Evolutionary conservation across 2,329 filamentous ascomycete genomes (phyloP).

Genomic region (Chaetomium sp.): DNA sequence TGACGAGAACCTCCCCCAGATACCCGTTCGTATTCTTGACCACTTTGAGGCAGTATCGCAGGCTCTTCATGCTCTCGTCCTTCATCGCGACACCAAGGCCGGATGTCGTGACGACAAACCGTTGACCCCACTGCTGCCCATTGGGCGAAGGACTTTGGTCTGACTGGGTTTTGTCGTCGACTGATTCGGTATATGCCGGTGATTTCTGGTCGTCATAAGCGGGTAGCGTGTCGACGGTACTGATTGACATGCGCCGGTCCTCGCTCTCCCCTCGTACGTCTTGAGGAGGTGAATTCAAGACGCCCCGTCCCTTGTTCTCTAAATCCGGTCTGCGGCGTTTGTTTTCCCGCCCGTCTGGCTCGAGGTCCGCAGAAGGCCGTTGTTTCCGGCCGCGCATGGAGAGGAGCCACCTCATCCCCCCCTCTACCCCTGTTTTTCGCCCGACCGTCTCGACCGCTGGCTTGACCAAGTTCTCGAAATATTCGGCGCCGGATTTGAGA

Average conservation of each 20-base stretch:
- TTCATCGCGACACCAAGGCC: constrained; percentile 88
- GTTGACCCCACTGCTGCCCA: constrained; percentile 61
- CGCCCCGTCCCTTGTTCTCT: constrained; percentile 5
- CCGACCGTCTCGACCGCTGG: constrained; percentile 81
- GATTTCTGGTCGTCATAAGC: constrained; percentile 76
- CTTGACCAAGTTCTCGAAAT: constrained; percentile 81
- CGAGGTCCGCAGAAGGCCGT: constrained; percentile 41
- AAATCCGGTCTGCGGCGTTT: constrained; percentile 47
- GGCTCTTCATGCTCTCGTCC: constrained; percentile 73
- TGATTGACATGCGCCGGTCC: constrained; percentile 57
- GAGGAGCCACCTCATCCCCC: constrained; percentile 78
- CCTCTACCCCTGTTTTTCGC: constrained; percentile 80
- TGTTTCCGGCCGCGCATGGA: constrained; percentile 46
- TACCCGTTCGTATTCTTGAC: constrained; percentile 76
- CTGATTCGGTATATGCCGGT: constrained; percentile 64
- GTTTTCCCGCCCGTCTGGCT: constrained; percentile 38
- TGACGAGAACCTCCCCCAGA: constrained; percentile 67
- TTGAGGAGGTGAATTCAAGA: neutral
- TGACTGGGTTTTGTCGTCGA: constrained; percentile 28
- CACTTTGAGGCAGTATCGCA: constrained; percentile 79
- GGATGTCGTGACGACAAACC: constrained; percentile 83
- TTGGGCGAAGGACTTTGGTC: constrained; percentile 23
- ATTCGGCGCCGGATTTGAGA: constrained; percentile 83
- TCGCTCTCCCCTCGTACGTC: constrained; percentile 29
- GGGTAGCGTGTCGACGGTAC: constrained; percentile 68